phyloP scores from a whole-genome alignment of 2,329 filamentous ascomycete genomes.

The Metarhizium album region DNA sequence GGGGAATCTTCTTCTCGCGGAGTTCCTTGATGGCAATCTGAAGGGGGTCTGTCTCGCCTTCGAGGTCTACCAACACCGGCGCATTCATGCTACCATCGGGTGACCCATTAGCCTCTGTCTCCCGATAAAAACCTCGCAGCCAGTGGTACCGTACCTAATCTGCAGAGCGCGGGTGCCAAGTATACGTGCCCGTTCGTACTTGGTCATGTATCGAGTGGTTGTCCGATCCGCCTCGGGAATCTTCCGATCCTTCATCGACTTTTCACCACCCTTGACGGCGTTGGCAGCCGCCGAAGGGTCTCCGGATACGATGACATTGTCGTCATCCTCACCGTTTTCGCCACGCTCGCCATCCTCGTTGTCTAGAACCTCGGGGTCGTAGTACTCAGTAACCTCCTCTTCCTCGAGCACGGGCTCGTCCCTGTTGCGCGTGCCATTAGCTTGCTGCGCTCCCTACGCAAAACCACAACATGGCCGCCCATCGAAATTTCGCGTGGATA shows the following conservation, averaged over 20 bases:
- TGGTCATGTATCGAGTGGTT: conserved; percentile 98
- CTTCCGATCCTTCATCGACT: conserved; percentile 66
- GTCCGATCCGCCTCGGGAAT: conserved; percentile 79
- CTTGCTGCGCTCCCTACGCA: background rate
- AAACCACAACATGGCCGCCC: background rate
- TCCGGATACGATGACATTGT: conserved; percentile 49
- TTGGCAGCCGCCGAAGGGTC: conserved; percentile 51
- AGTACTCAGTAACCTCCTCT: conserved; percentile 50
- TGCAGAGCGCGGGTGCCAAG: conserved; percentile 87
- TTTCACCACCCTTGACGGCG: conserved; percentile 40
- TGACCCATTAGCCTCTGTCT: conserved; percentile 9
- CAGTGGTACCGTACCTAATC: conserved; percentile 70
- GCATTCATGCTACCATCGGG: conserved; percentile 77
- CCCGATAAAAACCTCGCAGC: conserved; percentile 4
- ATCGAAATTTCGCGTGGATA: conserved; percentile 6
- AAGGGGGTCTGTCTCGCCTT: conserved; percentile 93
- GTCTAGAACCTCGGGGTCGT: conserved; percentile 42
- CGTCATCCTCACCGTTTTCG: conserved; percentile 43
- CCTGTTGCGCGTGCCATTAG: conserved; percentile 26
- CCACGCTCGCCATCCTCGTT: conserved; percentile 41
- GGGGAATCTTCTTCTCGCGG: conserved; percentile 94
- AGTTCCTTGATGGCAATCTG: conserved; percentile 98
- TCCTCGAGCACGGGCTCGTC: conserved; percentile 66
- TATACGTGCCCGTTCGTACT: conserved; percentile 92
- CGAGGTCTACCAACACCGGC: conserved; percentile 88